These are phyloP conservation scores for Aspergillus transmontanensis DNA, from an alignment of 2,329 filamentous ascomycete species.

Conservation along the genomic window DNA sequence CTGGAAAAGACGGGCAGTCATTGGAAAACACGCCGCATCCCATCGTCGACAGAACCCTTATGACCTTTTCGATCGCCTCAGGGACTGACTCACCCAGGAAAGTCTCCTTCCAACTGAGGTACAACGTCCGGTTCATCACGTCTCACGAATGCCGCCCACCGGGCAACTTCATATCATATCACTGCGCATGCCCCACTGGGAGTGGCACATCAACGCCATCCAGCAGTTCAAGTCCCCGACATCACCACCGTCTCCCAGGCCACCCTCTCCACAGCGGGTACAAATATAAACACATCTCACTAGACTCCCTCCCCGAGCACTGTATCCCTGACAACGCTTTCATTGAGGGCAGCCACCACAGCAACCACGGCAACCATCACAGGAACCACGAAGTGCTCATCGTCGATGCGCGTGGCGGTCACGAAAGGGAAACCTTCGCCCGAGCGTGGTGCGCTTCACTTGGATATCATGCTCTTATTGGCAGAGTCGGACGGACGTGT, in stretches of 20 bases:
- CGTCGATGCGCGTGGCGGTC: constrained; percentile 38
- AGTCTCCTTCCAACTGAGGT: constrained; percentile 45
- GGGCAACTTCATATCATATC: constrained; percentile 29
- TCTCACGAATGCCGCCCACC: constrained; percentile 57
- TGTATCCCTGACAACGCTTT: constrained; percentile 10
- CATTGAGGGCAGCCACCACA: background rate
- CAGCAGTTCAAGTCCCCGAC: constrained; percentile 10
- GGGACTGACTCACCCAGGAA: constrained; percentile 16
- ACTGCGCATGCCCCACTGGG: background rate
- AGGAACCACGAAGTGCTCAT: constrained; percentile 30
- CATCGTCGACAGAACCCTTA: constrained; percentile 27
- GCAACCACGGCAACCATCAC: constrained; percentile 10
- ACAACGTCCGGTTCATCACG: constrained; percentile 58
- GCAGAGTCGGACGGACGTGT: constrained; percentile 42
- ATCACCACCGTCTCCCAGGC: constrained; percentile 36
- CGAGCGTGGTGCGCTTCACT: constrained; percentile 49
- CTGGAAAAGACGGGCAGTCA: constrained; percentile 20
- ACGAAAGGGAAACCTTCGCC: constrained; percentile 43
- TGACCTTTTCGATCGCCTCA: constrained; percentile 29
- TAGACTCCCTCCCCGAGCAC: constrained; percentile 27
- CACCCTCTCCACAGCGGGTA: constrained; percentile 43
- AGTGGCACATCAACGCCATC: constrained; percentile 9
- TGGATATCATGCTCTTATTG: constrained; percentile 45
- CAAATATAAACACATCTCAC: constrained; percentile 33
- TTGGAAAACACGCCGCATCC: constrained; percentile 15